Percentiles rank a stretch among this genome's conserved stretches.
Evolutionary conservation across 2,329 filamentous ascomycete species (phyloP).

Genomic region (Calonectria naviculata): DNA sequence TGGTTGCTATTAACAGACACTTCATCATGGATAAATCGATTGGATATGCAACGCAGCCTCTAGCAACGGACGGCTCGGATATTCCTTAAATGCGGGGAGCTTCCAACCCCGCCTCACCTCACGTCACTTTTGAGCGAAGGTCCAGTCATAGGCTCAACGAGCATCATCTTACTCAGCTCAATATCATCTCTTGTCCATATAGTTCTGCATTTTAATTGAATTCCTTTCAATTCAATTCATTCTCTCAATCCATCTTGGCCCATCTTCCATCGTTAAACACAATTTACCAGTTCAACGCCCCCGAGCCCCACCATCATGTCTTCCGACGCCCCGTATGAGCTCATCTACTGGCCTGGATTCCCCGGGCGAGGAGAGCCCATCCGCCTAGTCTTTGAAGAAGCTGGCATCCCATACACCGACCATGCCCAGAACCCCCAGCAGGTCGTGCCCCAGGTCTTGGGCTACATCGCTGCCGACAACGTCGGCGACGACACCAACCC

Average conservation of each 20-base stretch:
- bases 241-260: not conserved
- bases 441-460: constrained; percentile 63
- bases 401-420: constrained; percentile 73
- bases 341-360: constrained; percentile 78
- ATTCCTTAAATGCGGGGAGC: not conserved
- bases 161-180: not conserved
- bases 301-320: constrained; percentile 27
- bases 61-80: not conserved
- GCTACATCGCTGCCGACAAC: constrained; percentile 57
- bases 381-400: constrained; percentile 78
- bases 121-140: not conserved
- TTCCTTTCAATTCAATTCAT: not conserved
- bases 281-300: not conserved
- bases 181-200: not conserved
- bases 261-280: not conserved
- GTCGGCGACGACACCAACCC: constrained; percentile 67
- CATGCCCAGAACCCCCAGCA: constrained; percentile 50
- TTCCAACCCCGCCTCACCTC: constrained; percentile 1
- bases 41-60: not conserved
- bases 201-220: not conserved
- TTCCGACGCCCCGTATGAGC: constrained; percentile 64
- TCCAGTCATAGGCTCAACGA: not conserved
- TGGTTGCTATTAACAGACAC: not conserved
- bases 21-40: not conserved
- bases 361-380: constrained; percentile 82